Base-by-base conservation (phyloP, 1,139 yeast species). In the Hemisphaericaspora subhashii region DNA sequence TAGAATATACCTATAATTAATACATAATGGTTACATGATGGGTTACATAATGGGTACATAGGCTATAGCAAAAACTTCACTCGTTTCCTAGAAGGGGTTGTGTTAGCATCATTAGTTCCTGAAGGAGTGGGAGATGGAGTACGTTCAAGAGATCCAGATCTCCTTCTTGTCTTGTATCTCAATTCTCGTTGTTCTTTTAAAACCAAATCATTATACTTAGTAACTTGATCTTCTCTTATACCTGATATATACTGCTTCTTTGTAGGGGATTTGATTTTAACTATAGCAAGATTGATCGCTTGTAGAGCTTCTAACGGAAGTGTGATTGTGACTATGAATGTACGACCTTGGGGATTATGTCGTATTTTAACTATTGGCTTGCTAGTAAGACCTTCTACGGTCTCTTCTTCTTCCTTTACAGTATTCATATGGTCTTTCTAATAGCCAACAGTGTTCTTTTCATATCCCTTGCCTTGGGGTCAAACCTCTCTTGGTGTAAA, bases 161-260 rank as follows among this genome's bases (percentile, higher is more conserved):
- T n/a, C n/a, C n/a, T n/a, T n/a, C n/a, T n/a, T n/a, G n/a, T n/a
- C n/a, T n/a, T n/a, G 48, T 55, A 41, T 41, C 66, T 48, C 51
- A 55, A 41, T 44, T 52, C 45, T 41, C 72, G 45, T 33, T 57
- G 53, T 38, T 64, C 68, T 39, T 44, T 46, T 12, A 53, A 36
- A 3, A 53, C 41, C 24, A 45, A 26, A 12, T 50, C 49, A 38
- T 64, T 60, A 50, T 64, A 62, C 23, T 58, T 58, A 16, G 47
- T 53, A 11, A 68, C 54, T 40, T 59, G 64, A 43, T 53, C 51
- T 35, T 55, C 54, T 33, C 74, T 51, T 39, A 53, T 55, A 12
- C 55, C 55, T 17, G 54, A 42, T 35, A 47, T 57, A 10, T 24
- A 32, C 29, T 48, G 51, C 36, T 51, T 56, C 30, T 44, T 45